A percentile compares a stretch with the other conserved stretches of the same genome.
These are phyloP conservation scores for Bifiguratus adelaidae DNA, from an alignment of 192 early-diverging fungal genomes.

Conservation along the genomic window DNA sequence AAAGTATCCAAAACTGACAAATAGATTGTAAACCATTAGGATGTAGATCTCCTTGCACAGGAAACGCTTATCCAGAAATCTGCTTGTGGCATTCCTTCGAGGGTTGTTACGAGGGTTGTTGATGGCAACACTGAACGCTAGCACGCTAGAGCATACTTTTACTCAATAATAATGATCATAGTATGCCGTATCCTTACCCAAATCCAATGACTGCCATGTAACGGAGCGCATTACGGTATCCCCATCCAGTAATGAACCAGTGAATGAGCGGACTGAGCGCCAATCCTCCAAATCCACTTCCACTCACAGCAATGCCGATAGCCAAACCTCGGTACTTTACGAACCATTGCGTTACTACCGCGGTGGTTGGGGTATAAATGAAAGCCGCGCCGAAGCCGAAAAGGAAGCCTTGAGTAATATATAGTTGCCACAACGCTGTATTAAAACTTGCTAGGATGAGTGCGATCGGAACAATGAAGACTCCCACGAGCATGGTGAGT, in stretches of 20 bases:
- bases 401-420: slow-evolving; percentile 47
- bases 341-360: slow-evolving; percentile 54
- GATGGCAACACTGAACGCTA: too few relatives aligned
- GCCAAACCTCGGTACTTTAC: slow-evolving; percentile 42
- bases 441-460: slow-evolving; percentile 47
- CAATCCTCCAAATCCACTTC: slow-evolving; percentile 52
- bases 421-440: slow-evolving; percentile 54
- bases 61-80: slow-evolving; percentile 8
- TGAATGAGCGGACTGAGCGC: slow-evolving; percentile 38
- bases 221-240: slow-evolving; percentile 23
- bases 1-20: slow-evolving; percentile 30
- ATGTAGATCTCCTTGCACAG: slow-evolving; percentile 3
- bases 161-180: slow-evolving; percentile 11
- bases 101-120: slow-evolving; percentile 2
- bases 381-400: slow-evolving; percentile 45
- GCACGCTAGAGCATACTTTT: too few relatives aligned
- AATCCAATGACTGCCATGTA: slow-evolving; percentile 20
- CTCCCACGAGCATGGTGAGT: slow-evolving; percentile 13
- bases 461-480: slow-evolving; percentile 31
- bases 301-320: slow-evolving; percentile 44
- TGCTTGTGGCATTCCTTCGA: not conserved
- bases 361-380: slow-evolving; percentile 44
- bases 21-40: slow-evolving; percentile 6
- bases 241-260: slow-evolving; percentile 15
- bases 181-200: too few relatives aligned